Conservation (phyloP, 768 basidiomycete genomes). For the Postia placenta region DNA sequence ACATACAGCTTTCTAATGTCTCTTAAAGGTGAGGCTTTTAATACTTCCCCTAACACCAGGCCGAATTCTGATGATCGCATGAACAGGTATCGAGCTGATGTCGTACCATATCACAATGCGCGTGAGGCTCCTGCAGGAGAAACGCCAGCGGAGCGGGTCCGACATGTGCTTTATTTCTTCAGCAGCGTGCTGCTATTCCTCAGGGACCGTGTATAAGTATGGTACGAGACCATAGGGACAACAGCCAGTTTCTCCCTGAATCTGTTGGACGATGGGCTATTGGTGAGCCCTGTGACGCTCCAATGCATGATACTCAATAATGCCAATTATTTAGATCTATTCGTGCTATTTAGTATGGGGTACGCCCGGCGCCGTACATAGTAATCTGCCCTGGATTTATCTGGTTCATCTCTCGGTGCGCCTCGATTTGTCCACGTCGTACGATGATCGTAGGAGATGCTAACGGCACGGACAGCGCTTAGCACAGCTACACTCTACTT, state of each 20-base stretch:
- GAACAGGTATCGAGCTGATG: slow-evolving; percentile 21
- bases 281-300: slow-evolving; percentile 21
- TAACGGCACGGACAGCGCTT: not conserved
- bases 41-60: too few relatives aligned
- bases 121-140: slow-evolving; percentile 4
- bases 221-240: slow-evolving; percentile 26
- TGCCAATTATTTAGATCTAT: slow-evolving; percentile 8
- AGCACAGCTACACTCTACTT: not conserved
- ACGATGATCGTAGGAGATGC: too few relatives aligned
- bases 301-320: not conserved
- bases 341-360: slow-evolving; percentile 4
- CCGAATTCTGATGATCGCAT: too few relatives aligned
- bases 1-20: too few relatives aligned
- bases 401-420: slow-evolving; percentile 3
- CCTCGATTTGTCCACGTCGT: slow-evolving; percentile 3
- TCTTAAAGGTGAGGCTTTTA: too few relatives aligned
- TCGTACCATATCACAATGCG: slow-evolving; percentile 21
- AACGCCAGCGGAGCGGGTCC: not conserved
- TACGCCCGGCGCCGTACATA: not conserved
- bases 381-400: slow-evolving; percentile 5
- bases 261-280: slow-evolving; percentile 30
- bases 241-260: slow-evolving; percentile 20
- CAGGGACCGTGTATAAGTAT: slow-evolving; percentile 16
- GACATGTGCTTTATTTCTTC: slow-evolving; percentile 19
- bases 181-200: slow-evolving; percentile 23